Base-by-base conservation (phyloP, 192 early-diverging fungal genomes). In the Pilobolus umbonatus region DNA sequence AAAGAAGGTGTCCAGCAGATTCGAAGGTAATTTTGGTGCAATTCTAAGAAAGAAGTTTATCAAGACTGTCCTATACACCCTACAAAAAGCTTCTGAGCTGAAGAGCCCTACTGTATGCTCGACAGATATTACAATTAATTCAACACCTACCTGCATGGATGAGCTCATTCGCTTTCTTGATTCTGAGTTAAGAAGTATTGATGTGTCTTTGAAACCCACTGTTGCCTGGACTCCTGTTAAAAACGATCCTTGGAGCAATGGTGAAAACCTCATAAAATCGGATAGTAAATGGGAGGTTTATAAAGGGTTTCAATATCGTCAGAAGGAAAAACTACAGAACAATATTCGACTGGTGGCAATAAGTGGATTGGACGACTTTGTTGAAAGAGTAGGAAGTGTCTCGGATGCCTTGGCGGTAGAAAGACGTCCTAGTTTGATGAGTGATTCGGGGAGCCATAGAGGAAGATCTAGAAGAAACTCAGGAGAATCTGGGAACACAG, bases 141-240 rank as follows among this genome's bases (percentile, higher is more conserved):
- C 74, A 60, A 73, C 76, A 31, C 71, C 76, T 9, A 78, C 76
- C 74, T 74, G 73, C 42, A 80, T 77, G 68, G 74, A 78, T 36
- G 74, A 77, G 11, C 66, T 78, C 29, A 36, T 80, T 10, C 40
- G 55, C 28, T 74, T 78, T 51, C 46, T 80, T 8, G 68, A 72
- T 24, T 68, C 65, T 15, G 68, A 75, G 9, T 43, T 80, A 10
- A 17, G 49, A 25, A 52, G 54, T 12, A 22, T 62, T 14, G 51
- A 62, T 26, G 8, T 29, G 7, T 34, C 39, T 9, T 24, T 62
- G 4, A 30, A 31, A 15, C 60, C 60, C 15, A 62, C 60, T 21
- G 60, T 62, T 19, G 50, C 60, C 14, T 62, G 60, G 60, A 54
- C 49, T 6, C 32, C 50, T 44, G 10, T 62, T 8, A 38, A 44